Evolutionary conservation across 2,329 filamentous ascomycete species (phyloP), one percentile per base, ranked within the genome.

Genomic region (Hawksworthiomyces lignivorus): DNA sequence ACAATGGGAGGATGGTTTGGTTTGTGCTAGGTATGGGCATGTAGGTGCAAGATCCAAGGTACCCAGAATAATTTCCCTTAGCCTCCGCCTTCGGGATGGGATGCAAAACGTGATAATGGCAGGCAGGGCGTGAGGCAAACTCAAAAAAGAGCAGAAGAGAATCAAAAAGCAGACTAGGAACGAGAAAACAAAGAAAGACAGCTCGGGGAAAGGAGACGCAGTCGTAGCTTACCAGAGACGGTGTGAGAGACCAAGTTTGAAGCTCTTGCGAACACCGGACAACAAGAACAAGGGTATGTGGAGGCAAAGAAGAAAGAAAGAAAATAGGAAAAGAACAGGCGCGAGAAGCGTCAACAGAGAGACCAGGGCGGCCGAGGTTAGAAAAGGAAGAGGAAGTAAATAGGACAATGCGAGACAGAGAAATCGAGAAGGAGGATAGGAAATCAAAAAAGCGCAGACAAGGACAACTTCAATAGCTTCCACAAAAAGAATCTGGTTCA

Each of bases 211-310:
- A n/a, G n/a, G n/a, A n/a, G n/a, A n/a, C n/a, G n/a, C n/a, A n/a
- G n/a, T n/a, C n/a, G n/a, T 42, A 18, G 27, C 39, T 42, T 42
- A 42, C 39, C n/a, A n/a, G n/a, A n/a, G n/a, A n/a, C n/a, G n/a
- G n/a, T n/a, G n/a, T n/a, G n/a, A n/a, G n/a, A n/a, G n/a, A n/a
- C n/a, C n/a, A n/a, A n/a, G n/a, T n/a, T n/a, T n/a, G n/a, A n/a
- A n/a, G n/a, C n/a, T n/a, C n/a, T 30, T 39, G 35, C 36, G 41
- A 34, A 30, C n/a, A 35, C 36, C 41, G 24, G 41, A 39, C 19
- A 14, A 24, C 10, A 30, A 10, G 17, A 17, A 17, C 26, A 12
- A 20, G 31, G 26, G 9, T 8, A 6, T 20, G 30, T 12, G 18
- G 8, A 26, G 35, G 7, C 11, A 30, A 6, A 18, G 14, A 5